Evolutionary conservation across 1,139 yeast genomes (phyloP).

Genomic region (Hyphopichia fennica): DNA sequence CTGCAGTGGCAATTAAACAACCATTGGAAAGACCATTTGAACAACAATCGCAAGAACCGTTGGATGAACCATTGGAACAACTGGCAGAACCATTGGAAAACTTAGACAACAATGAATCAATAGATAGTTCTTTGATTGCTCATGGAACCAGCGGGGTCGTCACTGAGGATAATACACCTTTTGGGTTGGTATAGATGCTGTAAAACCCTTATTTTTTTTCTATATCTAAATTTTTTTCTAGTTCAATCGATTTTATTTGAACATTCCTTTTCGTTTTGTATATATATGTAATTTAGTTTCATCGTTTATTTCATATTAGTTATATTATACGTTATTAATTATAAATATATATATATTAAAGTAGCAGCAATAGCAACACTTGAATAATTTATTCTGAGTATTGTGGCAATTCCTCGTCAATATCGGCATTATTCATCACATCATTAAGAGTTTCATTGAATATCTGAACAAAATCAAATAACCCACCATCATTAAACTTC

Average conservation of each 20-base stretch:
- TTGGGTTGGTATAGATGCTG: slow-evolving; percentile 1
- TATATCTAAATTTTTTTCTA: background rate
- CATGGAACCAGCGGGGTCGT: slow-evolving; percentile 12
- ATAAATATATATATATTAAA: background rate
- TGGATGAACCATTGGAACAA: too few species aligned
- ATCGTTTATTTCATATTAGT: background rate
- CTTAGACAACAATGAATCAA: slow-evolving; percentile 21
- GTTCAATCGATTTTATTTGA: too few species aligned
- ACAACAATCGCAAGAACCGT: too few species aligned
- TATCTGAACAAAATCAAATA: slow-evolving; percentile 35
- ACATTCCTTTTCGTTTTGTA: too few species aligned
- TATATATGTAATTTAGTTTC: background rate
- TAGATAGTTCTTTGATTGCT: slow-evolving; percentile 19
- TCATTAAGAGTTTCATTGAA: slow-evolving; percentile 31
- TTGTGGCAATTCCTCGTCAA: slow-evolving; percentile 47
- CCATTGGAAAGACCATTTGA: slow-evolving; percentile 23
- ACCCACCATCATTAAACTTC: slow-evolving; percentile 50
- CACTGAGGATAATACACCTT: slow-evolving; percentile 18
- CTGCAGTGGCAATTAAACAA: slow-evolving; percentile 26
- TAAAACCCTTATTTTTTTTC: background rate
- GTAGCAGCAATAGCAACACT: too few species aligned
- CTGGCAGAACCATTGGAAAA: slow-evolving; percentile 17
- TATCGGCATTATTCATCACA: slow-evolving; percentile 33
- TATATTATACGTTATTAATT: background rate
- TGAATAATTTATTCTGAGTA: slow-evolving; percentile 20